A percentile compares a stretch with the other conserved stretches of the same genome.
Evolutionary conservation across 192 early-diverging fungal species (phyloP).

Genomic region (Coemansia asiatica): DNA sequence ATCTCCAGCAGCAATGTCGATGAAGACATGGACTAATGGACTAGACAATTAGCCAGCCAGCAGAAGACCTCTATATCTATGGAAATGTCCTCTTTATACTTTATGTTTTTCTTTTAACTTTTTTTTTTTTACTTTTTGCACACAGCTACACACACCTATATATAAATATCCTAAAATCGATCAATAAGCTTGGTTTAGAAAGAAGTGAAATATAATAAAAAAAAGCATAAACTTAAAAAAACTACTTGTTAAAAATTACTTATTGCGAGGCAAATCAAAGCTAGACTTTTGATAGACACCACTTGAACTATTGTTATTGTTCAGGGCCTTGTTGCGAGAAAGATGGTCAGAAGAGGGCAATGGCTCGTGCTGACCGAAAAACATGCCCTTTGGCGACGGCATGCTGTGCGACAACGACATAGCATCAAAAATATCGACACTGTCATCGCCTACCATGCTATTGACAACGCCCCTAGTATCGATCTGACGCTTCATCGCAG

Average conservation of each 20-base stretch:
- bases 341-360: not conserved
- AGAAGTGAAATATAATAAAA: not conserved
- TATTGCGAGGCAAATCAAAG: constrained; percentile 36
- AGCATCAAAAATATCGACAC: constrained; percentile 7
- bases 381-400: constrained; percentile 42
- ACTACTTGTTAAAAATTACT: not conserved
- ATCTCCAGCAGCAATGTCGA: constrained; percentile 14
- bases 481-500: constrained; percentile 16
- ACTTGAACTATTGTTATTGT: constrained; percentile 9
- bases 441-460: not conserved
- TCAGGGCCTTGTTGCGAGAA: constrained; percentile 10
- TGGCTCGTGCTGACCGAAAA: constrained; percentile 14
- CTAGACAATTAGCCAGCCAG: too few species aligned
- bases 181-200: not conserved
- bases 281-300: constrained; percentile 26
- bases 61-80: too few species aligned
- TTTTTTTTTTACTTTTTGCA: too few species aligned
- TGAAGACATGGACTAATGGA: constrained; percentile 50
- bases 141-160: too few species aligned
- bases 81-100: too few species aligned
- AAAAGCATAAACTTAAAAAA: not conserved
- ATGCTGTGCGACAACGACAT: constrained; percentile 47
- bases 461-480: constrained; percentile 14
- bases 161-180: too few species aligned
- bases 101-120: too few species aligned